Base-by-base conservation (phyloP, 176 grass and related monocot genomes). In the Secale cereale region DNA sequence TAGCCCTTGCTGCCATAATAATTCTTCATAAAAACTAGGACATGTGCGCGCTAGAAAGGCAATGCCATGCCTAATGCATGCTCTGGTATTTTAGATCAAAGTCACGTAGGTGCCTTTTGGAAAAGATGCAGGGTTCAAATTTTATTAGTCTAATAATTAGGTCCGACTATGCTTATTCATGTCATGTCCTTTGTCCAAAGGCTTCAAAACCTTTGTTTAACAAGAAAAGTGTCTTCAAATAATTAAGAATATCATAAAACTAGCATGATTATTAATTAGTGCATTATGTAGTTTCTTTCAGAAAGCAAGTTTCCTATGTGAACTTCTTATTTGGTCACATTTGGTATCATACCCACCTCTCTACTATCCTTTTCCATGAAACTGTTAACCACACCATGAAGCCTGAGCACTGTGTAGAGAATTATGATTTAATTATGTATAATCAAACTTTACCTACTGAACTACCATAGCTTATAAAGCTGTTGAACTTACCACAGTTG, bases 71-170 rank as follows among this genome's bases (percentile, higher is more conserved):
- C 65, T n/a, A 50, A 52, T 72, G 81, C 14, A 7, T 84, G 83
- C 30, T 10, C 7, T 22, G 33, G 27, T 57, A 88, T 79, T 73
- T 79, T 73, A 65, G 57, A 84, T 23, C 40, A 79, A 84, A 16
- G 12, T 8, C 41, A 46, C 65, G 40, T 45, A 74, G 66, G 40
- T 43, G 23, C 40, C 62, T 79, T 64, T 64, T 27, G 28, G 29
- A 52, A 71, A 63, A 78, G 7, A 64, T 78, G n/a, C 2, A 45
- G 9, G 11, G 15, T 78, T 31, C 61, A 88, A 69, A 9, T 39
- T 78, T 11, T n/a, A n/a, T n/a, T 71, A 72, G 65, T 11, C 78
- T 29, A 54, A 56, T 52, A 88, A 52, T 78, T 83, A 29, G 22
- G 61, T 78, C 19, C 6, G 29, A 6, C 28, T 7, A 25, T 9